Percentiles rank a stretch among this genome's conserved stretches.
Conservation (phyloP, 1,284 basidiomycete genomes). For the Erythrobasidium hasegawianum region DNA sequence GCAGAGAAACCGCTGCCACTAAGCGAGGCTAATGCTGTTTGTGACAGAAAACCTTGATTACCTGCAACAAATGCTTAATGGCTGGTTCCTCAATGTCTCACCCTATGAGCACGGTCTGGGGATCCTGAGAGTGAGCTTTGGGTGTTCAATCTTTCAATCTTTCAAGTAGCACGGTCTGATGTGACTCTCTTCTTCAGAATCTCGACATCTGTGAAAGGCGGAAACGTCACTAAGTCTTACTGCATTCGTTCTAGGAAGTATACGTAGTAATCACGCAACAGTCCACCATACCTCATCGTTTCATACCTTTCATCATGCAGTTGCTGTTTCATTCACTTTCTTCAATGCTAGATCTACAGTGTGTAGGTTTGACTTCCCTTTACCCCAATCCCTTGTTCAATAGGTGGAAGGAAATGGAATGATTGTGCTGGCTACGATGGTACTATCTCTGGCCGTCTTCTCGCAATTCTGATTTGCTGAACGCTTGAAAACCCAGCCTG, state of each 20-base stretch:
- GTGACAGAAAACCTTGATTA: slow-evolving; percentile 19
- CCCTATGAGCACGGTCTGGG: slow-evolving; percentile 32
- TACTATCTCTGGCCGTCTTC: too few relatives aligned
- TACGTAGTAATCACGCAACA: background rate
- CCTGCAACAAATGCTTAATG: slow-evolving; percentile 36
- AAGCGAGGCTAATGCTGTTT: background rate
- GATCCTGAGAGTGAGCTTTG: background rate
- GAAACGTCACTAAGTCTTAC: background rate
- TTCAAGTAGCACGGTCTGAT: too few relatives aligned
- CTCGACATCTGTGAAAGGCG: slow-evolving; percentile 4
- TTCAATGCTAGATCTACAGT: too few relatives aligned
- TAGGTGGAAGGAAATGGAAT: too few relatives aligned
- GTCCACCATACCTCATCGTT: slow-evolving; percentile 1
- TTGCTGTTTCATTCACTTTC: too few relatives aligned
- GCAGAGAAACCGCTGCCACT: background rate
- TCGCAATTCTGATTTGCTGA: too few relatives aligned
- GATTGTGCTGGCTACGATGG: too few relatives aligned
- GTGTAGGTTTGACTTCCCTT: too few relatives aligned
- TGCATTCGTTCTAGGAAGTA: background rate
- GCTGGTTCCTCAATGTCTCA: slow-evolving; percentile 37
- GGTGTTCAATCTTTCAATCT: too few relatives aligned
- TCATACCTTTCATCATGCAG: background rate
- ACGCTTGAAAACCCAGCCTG: too few relatives aligned
- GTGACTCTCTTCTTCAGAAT: too few relatives aligned
- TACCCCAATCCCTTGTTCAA: too few relatives aligned